Conservation (phyloP, 2,329 filamentous ascomycete genomes). For the Pyrenophora seminiperda region DNA sequence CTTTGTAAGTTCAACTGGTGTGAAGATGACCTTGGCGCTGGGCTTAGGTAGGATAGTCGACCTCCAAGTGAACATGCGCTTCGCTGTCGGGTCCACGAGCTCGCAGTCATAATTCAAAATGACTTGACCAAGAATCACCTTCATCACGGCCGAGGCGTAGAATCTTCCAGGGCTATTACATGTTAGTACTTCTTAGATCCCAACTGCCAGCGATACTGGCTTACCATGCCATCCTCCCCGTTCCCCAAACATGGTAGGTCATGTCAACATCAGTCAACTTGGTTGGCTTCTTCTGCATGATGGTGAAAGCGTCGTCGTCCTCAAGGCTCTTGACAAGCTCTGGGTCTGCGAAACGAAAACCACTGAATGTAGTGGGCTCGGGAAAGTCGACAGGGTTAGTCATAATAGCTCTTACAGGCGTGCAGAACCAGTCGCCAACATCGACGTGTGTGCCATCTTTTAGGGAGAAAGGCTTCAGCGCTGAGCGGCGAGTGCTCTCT, state of each 20-base stretch:
- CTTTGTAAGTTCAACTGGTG: background rate
- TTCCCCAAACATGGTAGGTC: slow-evolving; percentile 26
- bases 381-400: slow-evolving; percentile 17
- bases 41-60: slow-evolving; percentile 21
- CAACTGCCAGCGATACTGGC: background rate
- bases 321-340: slow-evolving; percentile 6
- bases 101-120: slow-evolving; percentile 25
- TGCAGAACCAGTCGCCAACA: slow-evolving; percentile 25
- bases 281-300: slow-evolving; percentile 15
- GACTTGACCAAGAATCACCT: slow-evolving; percentile 20
- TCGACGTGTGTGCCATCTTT: slow-evolving; percentile 23
- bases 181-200: background rate
- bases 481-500: slow-evolving; percentile 25
- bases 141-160: slow-evolving; percentile 25
- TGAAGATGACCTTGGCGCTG: slow-evolving; percentile 18
- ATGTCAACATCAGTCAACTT: slow-evolving; percentile 20
- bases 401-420: slow-evolving; percentile 25
- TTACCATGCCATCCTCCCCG: slow-evolving; percentile 25
- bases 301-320: background rate
- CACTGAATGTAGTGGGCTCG: slow-evolving; percentile 20
- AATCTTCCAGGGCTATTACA: slow-evolving; percentile 18
- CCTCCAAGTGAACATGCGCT: slow-evolving; percentile 18
- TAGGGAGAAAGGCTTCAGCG: slow-evolving; percentile 21
- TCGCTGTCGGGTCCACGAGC: slow-evolving; percentile 14
- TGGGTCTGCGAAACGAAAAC: slow-evolving; percentile 27